phyloP scores from a whole-genome alignment of 805 yeast genomes.

The Metschnikowia lochheadii region DNA sequence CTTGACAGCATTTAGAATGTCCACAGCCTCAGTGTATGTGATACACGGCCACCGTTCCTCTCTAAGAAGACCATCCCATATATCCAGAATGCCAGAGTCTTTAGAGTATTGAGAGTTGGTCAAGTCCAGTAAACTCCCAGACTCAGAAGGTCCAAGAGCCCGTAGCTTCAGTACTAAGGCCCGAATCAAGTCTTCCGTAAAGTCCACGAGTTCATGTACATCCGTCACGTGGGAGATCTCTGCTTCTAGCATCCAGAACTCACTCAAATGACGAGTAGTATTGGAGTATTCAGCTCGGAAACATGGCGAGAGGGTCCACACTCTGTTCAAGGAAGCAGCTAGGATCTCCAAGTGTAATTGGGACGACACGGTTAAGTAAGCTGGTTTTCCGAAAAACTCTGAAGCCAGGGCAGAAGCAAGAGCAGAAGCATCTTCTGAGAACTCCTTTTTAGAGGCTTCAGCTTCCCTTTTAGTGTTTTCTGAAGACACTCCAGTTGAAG shows the following conservation, averaged over 20 bases:
- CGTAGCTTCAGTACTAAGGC: slow-evolving; percentile 9
- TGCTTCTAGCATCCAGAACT: slow-evolving; percentile 97
- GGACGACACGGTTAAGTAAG: slow-evolving; percentile 83
- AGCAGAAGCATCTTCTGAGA: too few relatives aligned
- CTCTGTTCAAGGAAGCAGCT: slow-evolving; percentile 69
- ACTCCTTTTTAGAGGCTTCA: too few relatives aligned
- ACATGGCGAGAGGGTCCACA: slow-evolving; percentile 87
- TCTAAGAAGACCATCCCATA: slow-evolving; percentile 59
- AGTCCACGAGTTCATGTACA: slow-evolving; percentile 56
- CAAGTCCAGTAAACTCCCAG: slow-evolving; percentile 24
- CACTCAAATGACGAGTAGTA: slow-evolving; percentile 87
- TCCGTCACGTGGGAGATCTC: slow-evolving; percentile 67
- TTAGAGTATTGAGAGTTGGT: slow-evolving; percentile 35
- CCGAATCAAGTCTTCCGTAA: slow-evolving; percentile 70
- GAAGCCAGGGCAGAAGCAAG: not conserved
- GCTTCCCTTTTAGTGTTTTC: not conserved
- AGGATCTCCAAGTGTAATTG: slow-evolving; percentile 86
- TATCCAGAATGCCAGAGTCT: slow-evolving; percentile 35
- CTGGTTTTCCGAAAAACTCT: slow-evolving; percentile 58
- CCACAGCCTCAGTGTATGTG: slow-evolving; percentile 74
- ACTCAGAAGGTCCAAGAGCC: not conserved
- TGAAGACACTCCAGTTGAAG: not conserved
- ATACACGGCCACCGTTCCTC: slow-evolving; percentile 58
- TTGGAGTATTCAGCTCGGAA: slow-evolving; percentile 88
- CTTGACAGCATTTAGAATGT: slow-evolving; percentile 38